Evolutionary conservation across 1,139 yeast species (phyloP).

Genomic region (Candida glucosophila): DNA sequence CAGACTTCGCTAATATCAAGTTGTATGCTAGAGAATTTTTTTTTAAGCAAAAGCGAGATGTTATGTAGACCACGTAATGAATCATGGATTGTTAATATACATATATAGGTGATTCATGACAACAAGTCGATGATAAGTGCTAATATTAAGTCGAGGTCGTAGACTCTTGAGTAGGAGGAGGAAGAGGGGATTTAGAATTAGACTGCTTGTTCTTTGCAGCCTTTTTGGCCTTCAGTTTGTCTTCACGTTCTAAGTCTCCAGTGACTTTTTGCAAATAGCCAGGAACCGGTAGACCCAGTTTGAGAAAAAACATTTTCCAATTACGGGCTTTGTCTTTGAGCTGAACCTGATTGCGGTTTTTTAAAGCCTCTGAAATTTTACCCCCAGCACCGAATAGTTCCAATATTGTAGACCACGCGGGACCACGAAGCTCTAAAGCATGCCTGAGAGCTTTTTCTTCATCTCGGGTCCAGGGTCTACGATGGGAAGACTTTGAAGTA

Average conservation of each 20-base stretch:
- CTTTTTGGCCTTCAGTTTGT: conserved; percentile 19
- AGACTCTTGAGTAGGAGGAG: conserved; percentile 8
- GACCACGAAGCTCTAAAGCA: conserved; percentile 79
- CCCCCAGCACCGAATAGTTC: conserved; percentile 94
- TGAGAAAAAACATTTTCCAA: conserved; percentile 80
- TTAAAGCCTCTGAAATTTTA: conserved; percentile 68
- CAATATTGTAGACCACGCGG: conserved; percentile 85
- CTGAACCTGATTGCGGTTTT: conserved; percentile 83
- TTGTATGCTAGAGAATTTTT: too few relatives aligned
- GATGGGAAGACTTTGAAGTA: conserved; percentile 18
- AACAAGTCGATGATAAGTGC: too few relatives aligned
- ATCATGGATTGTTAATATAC: too few relatives aligned
- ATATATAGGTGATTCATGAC: too few relatives aligned
- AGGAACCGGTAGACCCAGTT: conserved; percentile 67
- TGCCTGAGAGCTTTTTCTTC: conserved; percentile 81
- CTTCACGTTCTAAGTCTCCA: conserved; percentile 66
- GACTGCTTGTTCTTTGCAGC: conserved; percentile 19
- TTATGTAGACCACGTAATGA: too few relatives aligned
- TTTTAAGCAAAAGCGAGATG: too few relatives aligned
- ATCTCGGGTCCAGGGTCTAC: conserved; percentile 80
- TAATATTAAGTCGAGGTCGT: too few relatives aligned
- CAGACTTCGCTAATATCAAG: too few relatives aligned
- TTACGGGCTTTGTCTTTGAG: conserved; percentile 93
- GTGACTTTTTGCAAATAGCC: conserved; percentile 74
- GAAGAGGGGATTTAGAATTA: conserved; percentile 37